These are phyloP conservation scores for Aspergillus cavernicola DNA, from an alignment of 495 filamentous ascomycete species.

Conservation along the genomic window DNA sequence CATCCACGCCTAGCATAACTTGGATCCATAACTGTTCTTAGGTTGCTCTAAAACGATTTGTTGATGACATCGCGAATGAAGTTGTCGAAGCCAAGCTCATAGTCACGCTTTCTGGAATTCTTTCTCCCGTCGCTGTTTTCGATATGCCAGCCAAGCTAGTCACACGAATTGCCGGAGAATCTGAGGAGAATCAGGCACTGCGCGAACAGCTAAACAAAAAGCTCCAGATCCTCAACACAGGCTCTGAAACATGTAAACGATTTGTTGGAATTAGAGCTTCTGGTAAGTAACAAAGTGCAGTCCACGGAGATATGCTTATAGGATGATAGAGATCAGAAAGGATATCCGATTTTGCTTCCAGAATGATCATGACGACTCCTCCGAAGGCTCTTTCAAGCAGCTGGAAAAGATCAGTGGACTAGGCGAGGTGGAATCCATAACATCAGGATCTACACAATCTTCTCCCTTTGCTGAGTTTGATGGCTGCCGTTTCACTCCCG, in stretches of 20 bases:
- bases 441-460: too few relatives aligned
- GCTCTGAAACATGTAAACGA: neutral
- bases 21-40: conserved; percentile 19
- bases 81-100: conserved; percentile 55
- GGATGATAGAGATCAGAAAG: too few relatives aligned
- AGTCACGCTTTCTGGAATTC: neutral
- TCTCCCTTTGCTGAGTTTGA: too few relatives aligned
- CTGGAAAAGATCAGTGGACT: too few relatives aligned
- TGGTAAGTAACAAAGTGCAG: too few relatives aligned
- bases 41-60: conserved; percentile 60
- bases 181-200: neutral
- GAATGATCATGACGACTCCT: too few relatives aligned
- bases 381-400: too few relatives aligned
- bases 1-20: neutral
- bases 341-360: too few relatives aligned
- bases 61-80: conserved; percentile 54
- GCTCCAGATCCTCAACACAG: neutral
- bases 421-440: too few relatives aligned
- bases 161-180: conserved; percentile 6
- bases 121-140: conserved; percentile 2
- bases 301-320: too few relatives aligned
- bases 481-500: too few relatives aligned
- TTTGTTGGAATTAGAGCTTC: too few relatives aligned
- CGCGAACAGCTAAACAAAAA: conserved; percentile 9
- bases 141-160: conserved; percentile 3